Evolutionary conservation across 768 basidiomycete species (phyloP).

Genomic region (Naganishia kalamii): DNA sequence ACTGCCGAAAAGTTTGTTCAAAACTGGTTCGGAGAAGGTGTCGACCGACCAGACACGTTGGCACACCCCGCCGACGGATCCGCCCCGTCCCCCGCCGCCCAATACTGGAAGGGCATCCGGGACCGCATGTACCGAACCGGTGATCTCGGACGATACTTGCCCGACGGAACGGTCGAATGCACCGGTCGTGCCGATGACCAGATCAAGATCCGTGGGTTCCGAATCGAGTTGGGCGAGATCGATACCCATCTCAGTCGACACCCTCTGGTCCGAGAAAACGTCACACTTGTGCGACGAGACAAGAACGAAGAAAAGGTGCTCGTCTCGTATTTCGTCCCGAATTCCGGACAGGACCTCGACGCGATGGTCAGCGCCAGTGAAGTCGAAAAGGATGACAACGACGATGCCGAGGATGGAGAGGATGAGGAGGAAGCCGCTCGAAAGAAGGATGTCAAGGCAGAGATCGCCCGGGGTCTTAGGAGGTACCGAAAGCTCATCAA

Average conservation of each 20-base stretch:
- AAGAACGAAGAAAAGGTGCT: slow-evolving; percentile 99
- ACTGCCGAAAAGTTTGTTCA: slow-evolving; percentile 83
- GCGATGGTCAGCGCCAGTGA: slow-evolving; percentile 54
- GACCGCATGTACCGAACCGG: slow-evolving; percentile 98
- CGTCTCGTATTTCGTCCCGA: slow-evolving; percentile 91
- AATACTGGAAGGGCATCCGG: slow-evolving; percentile 87
- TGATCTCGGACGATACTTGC: slow-evolving; percentile 88
- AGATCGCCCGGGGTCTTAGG: slow-evolving; percentile 67
- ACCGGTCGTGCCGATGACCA: slow-evolving; percentile 96
- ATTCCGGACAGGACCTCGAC: slow-evolving; percentile 60
- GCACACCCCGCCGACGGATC: slow-evolving; percentile 34
- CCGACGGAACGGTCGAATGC: slow-evolving; percentile 89
- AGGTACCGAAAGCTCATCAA: slow-evolving; percentile 82
- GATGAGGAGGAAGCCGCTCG: slow-evolving; percentile 53
- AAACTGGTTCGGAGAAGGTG: slow-evolving; percentile 75
- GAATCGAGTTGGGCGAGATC: slow-evolving; percentile 96
- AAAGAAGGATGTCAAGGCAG: slow-evolving; percentile 56
- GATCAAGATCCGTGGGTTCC: slow-evolving; percentile 98
- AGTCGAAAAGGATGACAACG: slow-evolving; percentile 47
- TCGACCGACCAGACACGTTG: slow-evolving; percentile 64
- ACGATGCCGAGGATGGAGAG: slow-evolving; percentile 31
- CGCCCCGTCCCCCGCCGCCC: slow-evolving; percentile 58
- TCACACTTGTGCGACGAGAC: slow-evolving; percentile 90
- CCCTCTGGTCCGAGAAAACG: slow-evolving; percentile 90
- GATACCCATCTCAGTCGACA: slow-evolving; percentile 93